Evolutionary conservation across 2,329 filamentous ascomycete genomes (phyloP), one percentile per base, ranked within the genome.

Genomic region (Cercospora zeina): DNA sequence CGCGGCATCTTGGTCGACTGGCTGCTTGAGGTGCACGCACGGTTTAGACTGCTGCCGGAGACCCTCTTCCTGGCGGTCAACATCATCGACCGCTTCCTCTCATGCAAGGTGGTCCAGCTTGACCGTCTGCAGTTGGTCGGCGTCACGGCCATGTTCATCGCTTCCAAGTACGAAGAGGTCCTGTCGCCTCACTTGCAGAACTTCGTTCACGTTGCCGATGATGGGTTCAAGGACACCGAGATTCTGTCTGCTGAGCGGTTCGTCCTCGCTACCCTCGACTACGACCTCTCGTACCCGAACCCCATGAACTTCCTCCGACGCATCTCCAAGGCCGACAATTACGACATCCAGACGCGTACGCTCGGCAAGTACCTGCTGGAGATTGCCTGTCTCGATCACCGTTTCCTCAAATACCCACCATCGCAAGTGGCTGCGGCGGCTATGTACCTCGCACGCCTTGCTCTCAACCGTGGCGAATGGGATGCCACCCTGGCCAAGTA

Each of bases 291-390:
- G 81, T 99, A 97, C 75, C 95, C 95, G 61, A 99, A 99, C 79
- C 95, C 95, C 21, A 99, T 99, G 95, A 99, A 99, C 84, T 99
- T 99, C 81, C 86, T 99, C 64, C 91, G 95, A 68, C 90, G 96
- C 69, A 96, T 99, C 78, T 97, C 93, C 65, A 99, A 99, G 83
- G 96, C 95, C 73, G 96, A 99, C 80, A 95, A 96, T 82, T 99
- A 99, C 79, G 93, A 99, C 78, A 96, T 97, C 72, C 91, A 97
- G 77, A 96, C 93, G 64, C 90, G 95, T 72, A 99, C 95, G 51
- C 86, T 99, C 63, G 95, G 91, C 77, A 99, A 99, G 81, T 99
- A 97, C 77, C 83, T 99, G 53, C 91, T 96, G 81, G 95, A 99
- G 81, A 97, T 99, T 73, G 95, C 91, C 76, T 86, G 97, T 68